Evolutionary conservation across 108 stramenopile species (phyloP).

Genomic region (Cylindrotheca closterium): DNA sequence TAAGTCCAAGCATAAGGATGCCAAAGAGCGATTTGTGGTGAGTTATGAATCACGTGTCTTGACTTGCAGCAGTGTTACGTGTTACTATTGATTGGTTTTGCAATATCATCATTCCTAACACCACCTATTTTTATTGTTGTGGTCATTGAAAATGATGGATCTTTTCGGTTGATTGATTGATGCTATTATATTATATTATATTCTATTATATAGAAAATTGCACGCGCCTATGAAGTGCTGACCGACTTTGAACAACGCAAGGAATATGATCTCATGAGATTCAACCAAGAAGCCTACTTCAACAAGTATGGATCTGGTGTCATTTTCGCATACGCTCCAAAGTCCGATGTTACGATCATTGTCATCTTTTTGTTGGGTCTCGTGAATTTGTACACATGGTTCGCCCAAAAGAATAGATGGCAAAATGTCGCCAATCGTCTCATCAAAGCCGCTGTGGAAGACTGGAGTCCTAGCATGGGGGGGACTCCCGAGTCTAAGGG

Average conservation of each 20-base stretch:
- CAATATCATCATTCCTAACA: neutral
- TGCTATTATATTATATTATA: no score
- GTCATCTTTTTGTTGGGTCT: slow-evolving; percentile 52
- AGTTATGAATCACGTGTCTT: no score
- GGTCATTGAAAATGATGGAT: neutral
- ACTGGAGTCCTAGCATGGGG: slow-evolving; percentile 68
- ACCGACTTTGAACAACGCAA: slow-evolving; percentile 60
- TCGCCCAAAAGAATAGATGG: slow-evolving; percentile 72
- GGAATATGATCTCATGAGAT: slow-evolving; percentile 81
- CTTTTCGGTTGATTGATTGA: neutral
- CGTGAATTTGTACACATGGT: slow-evolving; percentile 61
- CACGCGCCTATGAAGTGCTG: slow-evolving; percentile 81
- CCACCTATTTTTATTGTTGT: neutral
- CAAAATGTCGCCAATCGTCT: slow-evolving; percentile 74
- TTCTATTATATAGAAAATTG: slow-evolving; percentile 74
- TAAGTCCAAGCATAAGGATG: slow-evolving; percentile 76
- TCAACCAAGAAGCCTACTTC: slow-evolving; percentile 82
- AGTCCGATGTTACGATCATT: slow-evolving; percentile 69
- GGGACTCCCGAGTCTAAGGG: slow-evolving; percentile 75
- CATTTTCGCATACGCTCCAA: slow-evolving; percentile 77
- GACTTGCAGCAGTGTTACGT: no score
- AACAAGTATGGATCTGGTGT: slow-evolving; percentile 75
- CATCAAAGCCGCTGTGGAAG: slow-evolving; percentile 76
- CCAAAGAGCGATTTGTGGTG: slow-evolving; percentile 83
- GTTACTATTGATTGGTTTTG: neutral